A percentile compares a stretch with the other conserved stretches of the same genome.
These are phyloP conservation scores for Nephelium lappaceum DNA, from an alignment of 345 rosid genomes.

Conservation along the genomic window DNA sequence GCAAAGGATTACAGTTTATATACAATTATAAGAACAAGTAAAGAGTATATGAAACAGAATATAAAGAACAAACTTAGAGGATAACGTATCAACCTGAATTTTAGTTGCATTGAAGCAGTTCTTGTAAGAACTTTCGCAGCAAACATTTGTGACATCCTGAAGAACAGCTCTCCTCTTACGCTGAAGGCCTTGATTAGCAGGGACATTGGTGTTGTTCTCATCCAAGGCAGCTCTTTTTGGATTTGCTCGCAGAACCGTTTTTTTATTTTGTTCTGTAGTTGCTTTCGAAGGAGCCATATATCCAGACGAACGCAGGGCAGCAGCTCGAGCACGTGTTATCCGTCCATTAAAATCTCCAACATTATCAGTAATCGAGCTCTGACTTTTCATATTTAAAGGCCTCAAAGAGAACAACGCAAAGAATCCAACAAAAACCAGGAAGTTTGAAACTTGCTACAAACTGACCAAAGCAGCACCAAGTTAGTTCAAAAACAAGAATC, in stretches of 20 bases:
- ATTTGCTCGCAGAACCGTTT: constrained; percentile 35
- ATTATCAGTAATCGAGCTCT: constrained; percentile 38
- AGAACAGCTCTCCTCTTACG: constrained; percentile 71
- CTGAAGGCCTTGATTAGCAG: constrained; percentile 29
- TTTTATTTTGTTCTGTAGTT: constrained; percentile 39
- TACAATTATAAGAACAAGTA: not conserved
- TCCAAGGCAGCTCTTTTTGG: constrained; percentile 56
- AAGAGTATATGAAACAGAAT: not conserved
- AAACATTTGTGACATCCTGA: constrained; percentile 72
- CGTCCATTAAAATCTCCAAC: constrained; percentile 46
- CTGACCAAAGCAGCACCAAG: constrained; percentile 10
- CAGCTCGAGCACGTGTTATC: constrained; percentile 74
- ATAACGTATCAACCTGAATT: constrained; percentile 48
- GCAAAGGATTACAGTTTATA: not conserved
- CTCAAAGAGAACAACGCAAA: constrained; percentile 33
- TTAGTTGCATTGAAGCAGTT: constrained; percentile 58
- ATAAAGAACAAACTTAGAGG: constrained; percentile 2
- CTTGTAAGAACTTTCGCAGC: constrained; percentile 39
- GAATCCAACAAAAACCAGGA: constrained; percentile 23
- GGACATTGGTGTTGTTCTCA: constrained; percentile 41
- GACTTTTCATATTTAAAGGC: constrained; percentile 56
- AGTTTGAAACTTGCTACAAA: constrained; percentile 29
- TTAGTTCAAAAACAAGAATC: not conserved
- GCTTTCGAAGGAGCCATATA: constrained; percentile 36
- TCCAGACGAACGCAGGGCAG: constrained; percentile 48